These are phyloP conservation scores for Eucalyptus regnans DNA, from an alignment of 345 rosid genomes.

Conservation along the genomic window DNA sequence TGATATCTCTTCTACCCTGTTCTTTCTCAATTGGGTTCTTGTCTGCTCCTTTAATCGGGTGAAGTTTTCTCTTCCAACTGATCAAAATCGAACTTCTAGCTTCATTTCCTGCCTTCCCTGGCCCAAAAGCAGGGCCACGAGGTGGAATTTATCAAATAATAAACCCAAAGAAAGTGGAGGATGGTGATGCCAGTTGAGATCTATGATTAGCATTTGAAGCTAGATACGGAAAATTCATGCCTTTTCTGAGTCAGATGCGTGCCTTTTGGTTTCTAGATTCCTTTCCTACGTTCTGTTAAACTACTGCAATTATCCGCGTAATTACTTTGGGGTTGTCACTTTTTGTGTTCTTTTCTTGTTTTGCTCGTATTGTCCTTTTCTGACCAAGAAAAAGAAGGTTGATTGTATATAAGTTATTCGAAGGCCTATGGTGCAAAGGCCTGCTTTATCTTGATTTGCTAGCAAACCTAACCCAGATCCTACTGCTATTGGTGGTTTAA, in stretches of 20 bases:
- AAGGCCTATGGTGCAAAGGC: not conserved
- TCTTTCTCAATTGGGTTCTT: not conserved
- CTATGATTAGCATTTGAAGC: not conserved
- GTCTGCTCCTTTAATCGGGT: not conserved
- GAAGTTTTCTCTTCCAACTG: not conserved
- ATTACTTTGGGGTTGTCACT: not conserved
- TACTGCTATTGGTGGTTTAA: not conserved
- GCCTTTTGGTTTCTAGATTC: not conserved
- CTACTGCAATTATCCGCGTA: not conserved
- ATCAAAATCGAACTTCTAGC: not conserved
- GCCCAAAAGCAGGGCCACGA: not conserved
- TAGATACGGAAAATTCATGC: not conserved
- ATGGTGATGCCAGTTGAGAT: not conserved
- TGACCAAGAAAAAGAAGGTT: not conserved
- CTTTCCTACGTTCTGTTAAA: not conserved
- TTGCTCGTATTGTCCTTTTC: not conserved
- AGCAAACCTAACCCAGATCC: not conserved
- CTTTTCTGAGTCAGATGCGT: not conserved
- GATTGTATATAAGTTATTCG: not conserved
- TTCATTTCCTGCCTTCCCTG: not conserved
- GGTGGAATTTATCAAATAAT: not conserved
- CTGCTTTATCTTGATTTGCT: not conserved
- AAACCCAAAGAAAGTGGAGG: not conserved
- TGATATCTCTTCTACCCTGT: not conserved
- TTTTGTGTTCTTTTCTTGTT: not conserved